Evolutionary conservation across 2,329 filamentous ascomycete species (phyloP), one percentile per base, ranked within the genome.

Genomic region (Talaromyces atroroseus): DNA sequence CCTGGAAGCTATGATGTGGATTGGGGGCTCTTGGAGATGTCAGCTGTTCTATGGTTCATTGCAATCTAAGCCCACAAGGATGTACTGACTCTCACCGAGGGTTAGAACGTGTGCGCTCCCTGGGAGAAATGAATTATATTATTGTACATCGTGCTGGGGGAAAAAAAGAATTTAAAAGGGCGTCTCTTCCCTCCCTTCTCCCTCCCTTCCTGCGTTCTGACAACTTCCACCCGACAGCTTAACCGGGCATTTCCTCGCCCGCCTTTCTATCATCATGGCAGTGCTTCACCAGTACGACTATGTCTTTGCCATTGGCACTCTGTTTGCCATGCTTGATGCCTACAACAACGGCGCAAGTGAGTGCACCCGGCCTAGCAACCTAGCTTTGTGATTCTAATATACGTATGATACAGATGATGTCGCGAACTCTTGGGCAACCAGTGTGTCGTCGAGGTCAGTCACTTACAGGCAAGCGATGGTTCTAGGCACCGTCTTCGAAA

Each of bases 361-460:
- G 84, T 82, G 26, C 16, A 49, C 20, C 57, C 50, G 40, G 29
- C 47, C 12, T 21, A 8, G 6, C 34, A 18, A 12, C 36, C 29
- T 14, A 21, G 14, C 32, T 10, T 3, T 14, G 23, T 21, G 8
- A 2, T 24, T 49, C n/a, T 54, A 21, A 40, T 44, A 48, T 16
- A 49, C 20, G 18, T 45, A 24, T 57, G 20, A 10, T 32, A 16
- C 18, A 87, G 84, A 91, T 73, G 89, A 92, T 87, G 88, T 92
- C 57, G 88, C 89, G 67, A 92, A 92, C 74, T 78, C 88, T 51
- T 92, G 87, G 86, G 88, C 88, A 7, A 92, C 89, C 64, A 87
- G 83, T 65, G 88, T 92, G 58, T 91, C 88, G 20, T 91, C 88
- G n/a, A 77, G 88, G 54, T 91, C 88, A 12, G 21, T 58, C 18